Conservation (phyloP, 2,329 filamentous ascomycete genomes). For the Tolypocladium nubicola region DNA sequence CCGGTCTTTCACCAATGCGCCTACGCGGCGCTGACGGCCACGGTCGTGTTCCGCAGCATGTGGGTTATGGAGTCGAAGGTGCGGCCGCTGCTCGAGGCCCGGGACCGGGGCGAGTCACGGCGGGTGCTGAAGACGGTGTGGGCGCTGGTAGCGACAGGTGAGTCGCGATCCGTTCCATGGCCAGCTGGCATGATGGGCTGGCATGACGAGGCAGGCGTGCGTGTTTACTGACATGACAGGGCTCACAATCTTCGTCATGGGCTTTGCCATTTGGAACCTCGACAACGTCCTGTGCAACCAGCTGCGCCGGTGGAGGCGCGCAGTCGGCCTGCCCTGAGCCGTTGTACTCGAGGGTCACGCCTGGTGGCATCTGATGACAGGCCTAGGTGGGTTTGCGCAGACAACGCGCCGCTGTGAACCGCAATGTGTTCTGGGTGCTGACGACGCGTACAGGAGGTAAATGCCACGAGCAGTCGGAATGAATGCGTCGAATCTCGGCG, state of each 20-base stretch:
- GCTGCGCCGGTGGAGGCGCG: slow-evolving; percentile 53
- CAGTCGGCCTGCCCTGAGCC: slow-evolving; percentile 69
- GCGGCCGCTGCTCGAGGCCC: slow-evolving; percentile 33
- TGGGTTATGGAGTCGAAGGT: slow-evolving; percentile 55
- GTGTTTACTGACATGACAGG: slow-evolving; percentile 5
- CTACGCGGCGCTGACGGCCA: slow-evolving; percentile 61
- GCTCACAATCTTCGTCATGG: slow-evolving; percentile 59
- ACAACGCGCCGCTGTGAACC: not conserved
- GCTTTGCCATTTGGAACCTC: slow-evolving; percentile 68
- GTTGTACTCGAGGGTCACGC: slow-evolving; percentile 51
- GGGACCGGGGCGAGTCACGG: slow-evolving; percentile 38
- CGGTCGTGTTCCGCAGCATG: slow-evolving; percentile 63
- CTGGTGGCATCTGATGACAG: slow-evolving; percentile 70
- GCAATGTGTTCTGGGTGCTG: not conserved
- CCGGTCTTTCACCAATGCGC: slow-evolving; percentile 75
- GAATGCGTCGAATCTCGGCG: not conserved
- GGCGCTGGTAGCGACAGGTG: slow-evolving; percentile 53
- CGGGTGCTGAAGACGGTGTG: slow-evolving; percentile 54
- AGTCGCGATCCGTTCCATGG: not conserved
- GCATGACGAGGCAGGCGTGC: not conserved
- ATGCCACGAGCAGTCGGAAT: not conserved
- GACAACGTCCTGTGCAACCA: slow-evolving; percentile 67
- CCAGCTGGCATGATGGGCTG: not conserved
- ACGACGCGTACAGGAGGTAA: not conserved
- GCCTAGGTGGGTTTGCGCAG: slow-evolving; percentile 40